phyloP scores from a whole-genome alignment of 768 basidiomycete species.

The Cystofilobasidium ferigula region DNA sequence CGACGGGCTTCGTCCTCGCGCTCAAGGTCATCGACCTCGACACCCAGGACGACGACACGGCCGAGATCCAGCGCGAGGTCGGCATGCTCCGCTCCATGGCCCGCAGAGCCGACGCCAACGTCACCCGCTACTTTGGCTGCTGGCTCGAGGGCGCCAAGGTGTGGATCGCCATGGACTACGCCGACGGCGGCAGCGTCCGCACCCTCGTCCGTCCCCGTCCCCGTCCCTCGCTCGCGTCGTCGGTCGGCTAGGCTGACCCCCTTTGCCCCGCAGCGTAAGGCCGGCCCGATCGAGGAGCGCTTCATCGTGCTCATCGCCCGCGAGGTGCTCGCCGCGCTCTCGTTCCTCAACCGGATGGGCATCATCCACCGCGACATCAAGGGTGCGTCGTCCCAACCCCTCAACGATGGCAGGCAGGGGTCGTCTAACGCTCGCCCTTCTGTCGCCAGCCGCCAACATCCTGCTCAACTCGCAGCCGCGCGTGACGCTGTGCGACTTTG shows the following conservation, averaged over 20 bases:
- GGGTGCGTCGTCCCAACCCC: too few species aligned
- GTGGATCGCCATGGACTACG: constrained; percentile 98
- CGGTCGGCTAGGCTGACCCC: not conserved
- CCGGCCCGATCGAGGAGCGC: constrained; percentile 70
- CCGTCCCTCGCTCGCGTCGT: not conserved
- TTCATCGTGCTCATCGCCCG: constrained; percentile 77
- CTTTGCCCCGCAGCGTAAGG: constrained; percentile 55
- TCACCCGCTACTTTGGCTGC: constrained; percentile 94
- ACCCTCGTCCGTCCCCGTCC: constrained; percentile 47
- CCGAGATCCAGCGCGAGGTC: constrained; percentile 91
- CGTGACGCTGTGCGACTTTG: constrained; percentile 95
- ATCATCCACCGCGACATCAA: constrained; percentile 98
- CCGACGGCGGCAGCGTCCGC: constrained; percentile 85
- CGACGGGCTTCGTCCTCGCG: constrained; percentile 78
- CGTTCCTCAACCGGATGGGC: constrained; percentile 80
- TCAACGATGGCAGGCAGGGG: too few species aligned
- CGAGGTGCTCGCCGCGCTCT: constrained; percentile 75
- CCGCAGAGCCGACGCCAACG: constrained; percentile 55
- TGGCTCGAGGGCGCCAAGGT: constrained; percentile 88
- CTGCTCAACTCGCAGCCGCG: constrained; percentile 70
- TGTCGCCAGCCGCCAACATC: constrained; percentile 64
- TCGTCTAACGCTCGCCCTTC: not conserved
- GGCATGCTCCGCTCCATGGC: constrained; percentile 54
- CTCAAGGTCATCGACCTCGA: constrained; percentile 99
- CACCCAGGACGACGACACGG: constrained; percentile 89